Evolutionary conservation across 805 yeast species (phyloP).

Genomic region (Saccharomycopsis synnaedendra): DNA sequence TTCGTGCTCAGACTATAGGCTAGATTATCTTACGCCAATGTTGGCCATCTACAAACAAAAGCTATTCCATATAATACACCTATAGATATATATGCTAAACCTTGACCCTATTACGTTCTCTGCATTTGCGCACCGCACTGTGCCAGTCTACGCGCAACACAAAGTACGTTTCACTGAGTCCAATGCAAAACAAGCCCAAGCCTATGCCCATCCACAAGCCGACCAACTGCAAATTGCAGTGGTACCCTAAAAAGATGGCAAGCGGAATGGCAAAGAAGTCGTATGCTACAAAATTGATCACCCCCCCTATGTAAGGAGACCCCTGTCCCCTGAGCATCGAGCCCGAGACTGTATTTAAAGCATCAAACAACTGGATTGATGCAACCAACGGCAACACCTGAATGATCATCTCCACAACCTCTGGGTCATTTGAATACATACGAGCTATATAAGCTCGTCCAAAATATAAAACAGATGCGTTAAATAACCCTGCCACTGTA

Average conservation of each 20-base stretch:
- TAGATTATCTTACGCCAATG: too few species aligned
- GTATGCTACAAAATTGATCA: constrained; percentile 55
- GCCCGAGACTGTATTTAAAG: constrained; percentile 63
- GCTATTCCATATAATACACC: too few species aligned
- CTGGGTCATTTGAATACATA: constrained; percentile 49
- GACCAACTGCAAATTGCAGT: constrained; percentile 31
- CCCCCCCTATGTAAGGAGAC: constrained; percentile 67
- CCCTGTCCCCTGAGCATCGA: constrained; percentile 84
- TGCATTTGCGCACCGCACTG: constrained; percentile 12
- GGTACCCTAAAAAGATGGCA: constrained; percentile 45
- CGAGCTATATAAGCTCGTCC: constrained; percentile 40
- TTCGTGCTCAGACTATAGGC: too few species aligned
- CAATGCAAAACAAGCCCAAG: constrained; percentile 40
- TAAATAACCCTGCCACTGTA: constrained; percentile 34
- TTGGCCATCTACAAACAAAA: too few species aligned
- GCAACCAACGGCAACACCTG: constrained; percentile 51
- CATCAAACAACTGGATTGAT: constrained; percentile 57
- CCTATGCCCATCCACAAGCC: constrained; percentile 80
- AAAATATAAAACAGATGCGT: constrained; percentile 37
- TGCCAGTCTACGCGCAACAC: constrained; percentile 45
- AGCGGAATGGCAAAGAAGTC: constrained; percentile 69
- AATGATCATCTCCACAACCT: constrained; percentile 41
- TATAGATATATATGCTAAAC: not conserved
- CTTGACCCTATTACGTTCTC: constrained; percentile 11
- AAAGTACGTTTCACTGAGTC: constrained; percentile 35